Conservation (phyloP, 257 asterid genomes). For the Sherardia arvensis region DNA sequence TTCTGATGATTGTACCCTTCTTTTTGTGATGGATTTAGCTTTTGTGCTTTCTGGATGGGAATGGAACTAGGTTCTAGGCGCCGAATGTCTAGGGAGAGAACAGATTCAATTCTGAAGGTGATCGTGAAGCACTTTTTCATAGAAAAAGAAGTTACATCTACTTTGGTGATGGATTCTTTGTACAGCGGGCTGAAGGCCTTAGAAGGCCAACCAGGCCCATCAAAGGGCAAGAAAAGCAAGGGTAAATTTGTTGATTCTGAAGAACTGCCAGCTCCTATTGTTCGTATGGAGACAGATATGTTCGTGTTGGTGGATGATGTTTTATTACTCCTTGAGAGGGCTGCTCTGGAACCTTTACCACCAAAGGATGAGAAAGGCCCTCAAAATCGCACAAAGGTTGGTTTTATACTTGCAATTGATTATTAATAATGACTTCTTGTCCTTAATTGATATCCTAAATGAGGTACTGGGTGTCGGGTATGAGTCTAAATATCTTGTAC, state of each 20-base stretch:
- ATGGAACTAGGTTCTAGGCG: conserved; percentile 60
- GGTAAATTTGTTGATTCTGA: conserved; percentile 46
- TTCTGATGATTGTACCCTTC: conserved; percentile 7
- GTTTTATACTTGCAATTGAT: background rate
- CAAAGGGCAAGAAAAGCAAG: conserved; percentile 53
- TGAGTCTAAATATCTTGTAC: background rate
- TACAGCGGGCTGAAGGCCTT: conserved; percentile 91
- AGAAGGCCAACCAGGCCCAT: conserved; percentile 68
- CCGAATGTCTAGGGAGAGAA: conserved; percentile 65
- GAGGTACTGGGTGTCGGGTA: background rate
- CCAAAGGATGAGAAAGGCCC: conserved; percentile 96
- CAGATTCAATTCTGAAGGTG: conserved; percentile 66
- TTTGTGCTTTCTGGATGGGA: conserved; percentile 75
- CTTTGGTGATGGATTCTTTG: conserved; percentile 92
- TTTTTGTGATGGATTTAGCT: conserved; percentile 41
- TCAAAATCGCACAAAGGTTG: conserved; percentile 88
- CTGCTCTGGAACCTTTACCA: conserved; percentile 82
- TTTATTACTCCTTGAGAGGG: conserved; percentile 73
- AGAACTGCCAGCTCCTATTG: conserved; percentile 51
- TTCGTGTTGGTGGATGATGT: conserved; percentile 86
- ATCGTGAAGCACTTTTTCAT: conserved; percentile 80
- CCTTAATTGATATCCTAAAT: background rate
- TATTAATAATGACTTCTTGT: background rate
- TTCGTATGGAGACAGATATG: conserved; percentile 55
- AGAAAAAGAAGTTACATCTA: conserved; percentile 94